A percentile compares a stretch with the other conserved stretches of the same genome.
Evolutionary conservation across 352 stramenopile species (phyloP).

Genomic region (Phytophthora macrochlamydospora): DNA sequence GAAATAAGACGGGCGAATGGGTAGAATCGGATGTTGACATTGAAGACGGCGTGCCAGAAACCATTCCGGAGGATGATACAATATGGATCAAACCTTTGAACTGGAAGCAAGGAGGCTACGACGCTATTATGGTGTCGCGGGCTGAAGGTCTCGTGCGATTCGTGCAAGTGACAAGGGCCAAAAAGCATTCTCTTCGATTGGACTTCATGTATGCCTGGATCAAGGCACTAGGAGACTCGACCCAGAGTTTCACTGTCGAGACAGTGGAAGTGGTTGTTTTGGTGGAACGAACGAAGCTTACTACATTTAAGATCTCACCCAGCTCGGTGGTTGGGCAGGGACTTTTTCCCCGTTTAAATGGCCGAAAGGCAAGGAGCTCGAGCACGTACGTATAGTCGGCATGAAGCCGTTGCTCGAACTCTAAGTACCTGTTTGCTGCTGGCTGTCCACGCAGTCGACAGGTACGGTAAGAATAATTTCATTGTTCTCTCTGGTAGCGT

Average conservation of each 20-base stretch:
- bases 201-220: conserved; percentile 16
- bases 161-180: conserved; percentile 24
- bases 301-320: neutral
- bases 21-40: conserved; percentile 1
- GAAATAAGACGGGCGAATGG: neutral
- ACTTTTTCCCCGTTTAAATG: neutral
- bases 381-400: conserved; percentile 7
- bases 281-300: conserved; percentile 2
- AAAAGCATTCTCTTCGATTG: conserved; percentile 21
- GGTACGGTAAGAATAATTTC: too few species aligned
- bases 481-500: too few species aligned
- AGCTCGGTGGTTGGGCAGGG: neutral
- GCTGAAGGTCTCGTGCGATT: conserved; percentile 17
- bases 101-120: conserved; percentile 30
- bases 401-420: neutral
- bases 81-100: conserved; percentile 24
- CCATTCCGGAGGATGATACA: conserved; percentile 6
- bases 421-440: neutral
- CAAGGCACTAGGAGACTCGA: neutral
- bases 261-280: neutral
- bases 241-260: neutral
- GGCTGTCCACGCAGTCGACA: too few species aligned
- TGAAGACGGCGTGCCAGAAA: conserved; percentile 7
- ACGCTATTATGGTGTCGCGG: conserved; percentile 29
- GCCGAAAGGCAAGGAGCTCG: conserved; percentile 8